A percentile compares a stretch with the other conserved stretches of the same genome.
Evolutionary conservation across 1,284 basidiomycete genomes (phyloP).

Genomic region (Austropuccinia psidii): DNA sequence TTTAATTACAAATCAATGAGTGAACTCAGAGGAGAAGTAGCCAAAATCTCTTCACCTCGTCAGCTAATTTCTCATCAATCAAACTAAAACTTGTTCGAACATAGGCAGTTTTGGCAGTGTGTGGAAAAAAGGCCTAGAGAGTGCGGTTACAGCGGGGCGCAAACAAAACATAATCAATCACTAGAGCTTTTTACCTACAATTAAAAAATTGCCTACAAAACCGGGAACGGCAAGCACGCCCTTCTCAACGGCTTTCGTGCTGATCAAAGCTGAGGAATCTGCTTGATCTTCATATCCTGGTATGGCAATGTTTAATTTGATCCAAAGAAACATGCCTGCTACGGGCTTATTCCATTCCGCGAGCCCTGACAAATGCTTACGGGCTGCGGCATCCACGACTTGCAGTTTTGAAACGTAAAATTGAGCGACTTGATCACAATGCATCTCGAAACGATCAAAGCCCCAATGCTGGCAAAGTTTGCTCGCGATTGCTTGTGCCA

Average conservation of each 20-base stretch:
- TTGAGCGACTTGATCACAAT: conserved; percentile 60
- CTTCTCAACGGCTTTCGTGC: conserved; percentile 65
- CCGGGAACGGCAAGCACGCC: conserved; percentile 79
- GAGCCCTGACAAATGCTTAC: conserved; percentile 63
- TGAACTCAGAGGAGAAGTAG: background rate
- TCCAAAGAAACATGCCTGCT: conserved; percentile 58
- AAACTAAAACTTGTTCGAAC: conserved; percentile 74
- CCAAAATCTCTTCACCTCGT: conserved; percentile 50
- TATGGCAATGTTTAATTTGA: conserved; percentile 38
- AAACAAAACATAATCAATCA: too few relatives aligned
- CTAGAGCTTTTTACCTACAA: too few relatives aligned
- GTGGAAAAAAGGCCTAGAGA: conserved; percentile 62
- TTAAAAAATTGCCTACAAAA: conserved; percentile 47
- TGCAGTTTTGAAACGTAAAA: conserved; percentile 75
- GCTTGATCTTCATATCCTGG: conserved; percentile 49
- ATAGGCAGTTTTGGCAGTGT: conserved; percentile 60
- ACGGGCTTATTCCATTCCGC: conserved; percentile 77
- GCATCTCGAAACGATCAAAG: conserved; percentile 62
- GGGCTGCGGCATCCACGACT: conserved; percentile 68
- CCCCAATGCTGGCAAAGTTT: conserved; percentile 64
- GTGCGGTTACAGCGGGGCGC: too few relatives aligned
- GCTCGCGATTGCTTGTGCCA: conserved; percentile 68
- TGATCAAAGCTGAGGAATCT: conserved; percentile 71
- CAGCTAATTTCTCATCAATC: conserved; percentile 60
- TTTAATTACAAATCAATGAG: background rate